phyloP scores from a whole-genome alignment of 805 yeast genomes.

The Kodamaea neixiangensis region DNA sequence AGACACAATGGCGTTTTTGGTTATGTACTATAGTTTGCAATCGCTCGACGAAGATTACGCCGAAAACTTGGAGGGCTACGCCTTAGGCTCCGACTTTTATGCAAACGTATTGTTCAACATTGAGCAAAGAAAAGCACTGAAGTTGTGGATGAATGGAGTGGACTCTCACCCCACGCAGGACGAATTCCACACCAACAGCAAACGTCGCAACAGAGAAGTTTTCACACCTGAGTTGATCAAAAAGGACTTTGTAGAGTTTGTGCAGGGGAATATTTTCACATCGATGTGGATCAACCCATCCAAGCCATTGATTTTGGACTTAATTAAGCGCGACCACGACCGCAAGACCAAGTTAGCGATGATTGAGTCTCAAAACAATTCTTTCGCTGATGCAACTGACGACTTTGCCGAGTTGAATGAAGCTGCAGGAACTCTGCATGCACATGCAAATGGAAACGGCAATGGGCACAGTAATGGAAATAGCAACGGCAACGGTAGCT shows the following conservation, averaged over 20 bases:
- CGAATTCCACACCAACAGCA: slow-evolving; percentile 1
- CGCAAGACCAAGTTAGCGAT: slow-evolving; percentile 6
- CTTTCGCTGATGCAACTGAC: slow-evolving; percentile 8
- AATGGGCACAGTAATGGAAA: not conserved
- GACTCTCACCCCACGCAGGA: slow-evolving; percentile 16
- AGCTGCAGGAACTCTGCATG: not conserved
- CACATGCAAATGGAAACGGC: not conserved
- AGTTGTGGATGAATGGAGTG: slow-evolving; percentile 31
- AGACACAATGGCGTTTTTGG: slow-evolving; percentile 36
- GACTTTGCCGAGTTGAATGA: not conserved
- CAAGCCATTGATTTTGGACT: slow-evolving; percentile 22
- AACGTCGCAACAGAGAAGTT: slow-evolving; percentile 4
- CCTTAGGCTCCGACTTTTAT: slow-evolving; percentile 21
- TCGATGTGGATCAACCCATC: slow-evolving; percentile 35
- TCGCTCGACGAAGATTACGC: slow-evolving; percentile 32
- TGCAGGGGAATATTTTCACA: slow-evolving; percentile 26
- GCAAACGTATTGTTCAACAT: slow-evolving; percentile 24
- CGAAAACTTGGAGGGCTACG: slow-evolving; percentile 23
- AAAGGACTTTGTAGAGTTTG: slow-evolving; percentile 21
- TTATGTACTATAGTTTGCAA: slow-evolving; percentile 27
- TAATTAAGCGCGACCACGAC: slow-evolving; percentile 7
- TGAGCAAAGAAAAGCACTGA: slow-evolving; percentile 23
- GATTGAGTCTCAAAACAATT: slow-evolving; percentile 2
- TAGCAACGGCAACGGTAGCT: not conserved
- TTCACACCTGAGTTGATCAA: slow-evolving; percentile 2